Percentiles rank a stretch among this genome's conserved stretches.
These are phyloP conservation scores for Fusarium palustre DNA, from an alignment of 2,329 filamentous ascomycete species.

Conservation along the genomic window DNA sequence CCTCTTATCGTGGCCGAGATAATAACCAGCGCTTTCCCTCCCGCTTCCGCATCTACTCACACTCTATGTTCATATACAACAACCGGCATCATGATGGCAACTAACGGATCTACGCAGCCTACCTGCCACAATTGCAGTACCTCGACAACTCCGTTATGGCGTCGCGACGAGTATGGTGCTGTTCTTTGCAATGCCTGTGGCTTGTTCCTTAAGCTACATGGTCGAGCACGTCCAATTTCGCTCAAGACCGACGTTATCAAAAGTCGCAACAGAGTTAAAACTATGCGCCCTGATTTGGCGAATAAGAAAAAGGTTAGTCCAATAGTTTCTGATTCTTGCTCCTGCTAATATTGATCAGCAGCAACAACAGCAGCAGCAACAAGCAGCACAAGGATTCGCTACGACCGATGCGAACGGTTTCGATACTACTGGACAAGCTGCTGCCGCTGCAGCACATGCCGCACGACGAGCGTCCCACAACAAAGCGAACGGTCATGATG, in stretches of 20 bases:
- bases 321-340: not conserved
- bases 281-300: conserved; percentile 78
- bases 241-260: conserved; percentile 99
- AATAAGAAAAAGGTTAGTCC: conserved; percentile 82
- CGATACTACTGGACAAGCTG: conserved; percentile 60
- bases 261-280: conserved; percentile 97
- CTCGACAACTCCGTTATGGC: conserved; percentile 96
- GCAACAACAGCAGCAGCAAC: conserved; percentile 51
- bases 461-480: conserved; percentile 75
- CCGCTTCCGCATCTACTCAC: conserved; percentile 43
- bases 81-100: conserved; percentile 62
- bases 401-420: conserved; percentile 68
- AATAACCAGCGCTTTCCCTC: conserved; percentile 50
- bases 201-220: conserved; percentile 96
- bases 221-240: conserved; percentile 90
- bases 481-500: conserved; percentile 80
- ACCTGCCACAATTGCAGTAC: conserved; percentile 97
- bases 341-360: conserved; percentile 29
- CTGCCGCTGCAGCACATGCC: conserved; percentile 59
- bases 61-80: conserved; percentile 47
- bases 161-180: conserved; percentile 93
- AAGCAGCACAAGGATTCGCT: conserved; percentile 57
- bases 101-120: conserved; percentile 80
- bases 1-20: conserved; percentile 56
- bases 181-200: conserved; percentile 99